These are phyloP conservation scores for Debaryomycetaceae sp. DNA, from an alignment of 1,139 yeast species.

Conservation along the genomic window DNA sequence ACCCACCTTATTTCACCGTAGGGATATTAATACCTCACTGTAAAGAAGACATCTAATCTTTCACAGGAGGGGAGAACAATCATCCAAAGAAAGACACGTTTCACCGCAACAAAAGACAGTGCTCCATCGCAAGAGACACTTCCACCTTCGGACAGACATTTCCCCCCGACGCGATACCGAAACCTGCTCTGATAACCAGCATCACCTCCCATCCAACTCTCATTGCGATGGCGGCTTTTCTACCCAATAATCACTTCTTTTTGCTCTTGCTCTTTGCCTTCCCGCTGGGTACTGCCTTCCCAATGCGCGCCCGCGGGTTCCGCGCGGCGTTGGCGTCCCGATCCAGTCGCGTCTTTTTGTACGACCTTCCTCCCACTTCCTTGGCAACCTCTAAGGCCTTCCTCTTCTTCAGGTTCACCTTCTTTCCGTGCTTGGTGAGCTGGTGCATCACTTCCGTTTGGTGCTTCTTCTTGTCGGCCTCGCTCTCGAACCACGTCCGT, in stretches of 20 bases:
- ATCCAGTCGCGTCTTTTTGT: conserved; percentile 64
- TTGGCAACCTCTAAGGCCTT: conserved; percentile 24
- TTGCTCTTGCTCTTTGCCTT: conserved; percentile 8
- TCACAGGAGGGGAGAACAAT: too few species aligned
- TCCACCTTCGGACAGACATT: too few species aligned
- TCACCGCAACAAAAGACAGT: too few species aligned
- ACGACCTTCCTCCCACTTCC: conserved; percentile 40
- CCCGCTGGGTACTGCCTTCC: conserved; percentile 6
- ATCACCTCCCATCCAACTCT: too few species aligned
- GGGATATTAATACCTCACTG: too few species aligned
- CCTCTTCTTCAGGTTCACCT: conserved; percentile 19
- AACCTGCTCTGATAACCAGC: too few species aligned
- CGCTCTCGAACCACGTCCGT: conserved; percentile 93
- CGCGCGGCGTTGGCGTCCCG: conserved; percentile 39
- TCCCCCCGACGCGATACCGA: too few species aligned
- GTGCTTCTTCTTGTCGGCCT: conserved; percentile 40
- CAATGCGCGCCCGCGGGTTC: conserved; percentile 12
- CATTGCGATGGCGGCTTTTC: too few species aligned
- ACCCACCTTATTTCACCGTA: too few species aligned
- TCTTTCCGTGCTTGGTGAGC: conserved; percentile 33
- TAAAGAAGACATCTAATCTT: too few species aligned
- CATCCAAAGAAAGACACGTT: too few species aligned
- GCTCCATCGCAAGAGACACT: too few species aligned
- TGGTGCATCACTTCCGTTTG: conserved; percentile 35
- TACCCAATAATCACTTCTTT: conserved; percentile 3